A percentile compares a stretch with the other conserved stretches of the same genome.
Conservation (phyloP, 75 land plant genomes). For the Pinus taeda region DNA sequence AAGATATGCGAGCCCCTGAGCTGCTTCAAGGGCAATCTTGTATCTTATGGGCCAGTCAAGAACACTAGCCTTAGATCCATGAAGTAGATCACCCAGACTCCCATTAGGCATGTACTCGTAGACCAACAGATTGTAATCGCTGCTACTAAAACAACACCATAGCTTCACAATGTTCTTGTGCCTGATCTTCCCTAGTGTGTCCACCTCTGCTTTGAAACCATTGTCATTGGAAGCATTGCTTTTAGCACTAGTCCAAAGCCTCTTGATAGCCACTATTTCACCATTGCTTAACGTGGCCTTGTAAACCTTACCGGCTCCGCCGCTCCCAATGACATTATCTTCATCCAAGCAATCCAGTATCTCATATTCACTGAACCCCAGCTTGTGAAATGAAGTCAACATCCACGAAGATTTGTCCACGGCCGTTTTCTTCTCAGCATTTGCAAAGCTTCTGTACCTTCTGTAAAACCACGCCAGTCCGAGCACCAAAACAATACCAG, state of each 20-base stretch:
- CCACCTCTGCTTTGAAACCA: conserved; percentile 84
- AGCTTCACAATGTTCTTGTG: conserved; percentile 83
- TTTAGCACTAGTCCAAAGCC: conserved; percentile 33
- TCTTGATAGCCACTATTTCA: conserved; percentile 71
- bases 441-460: conserved; percentile 34
- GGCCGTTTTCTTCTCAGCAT: conserved; percentile 16
- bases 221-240: conserved; percentile 48
- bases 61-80: conserved; percentile 35
- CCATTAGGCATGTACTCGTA: conserved; percentile 96
- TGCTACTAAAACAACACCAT: conserved; percentile 62
- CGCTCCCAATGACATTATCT: conserved; percentile 64
- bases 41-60: conserved; percentile 60
- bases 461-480: conserved; percentile 37
- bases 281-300: conserved; percentile 72
- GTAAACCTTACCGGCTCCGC: conserved; percentile 85
- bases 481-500: conserved; percentile 33
- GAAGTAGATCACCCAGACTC: conserved; percentile 81
- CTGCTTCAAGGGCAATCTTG: conserved; percentile 77
- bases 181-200: conserved; percentile 73
- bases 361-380: conserved; percentile 33
- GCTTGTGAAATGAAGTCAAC: conserved; percentile 56
- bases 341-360: conserved; percentile 54
- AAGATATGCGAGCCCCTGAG: conserved; percentile 69
- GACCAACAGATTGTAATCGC: conserved; percentile 73
- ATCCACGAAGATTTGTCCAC: conserved; percentile 34